Evolutionary conservation across 2,329 filamentous ascomycete species (phyloP).

Genomic region (Pyricularia sp.): DNA sequence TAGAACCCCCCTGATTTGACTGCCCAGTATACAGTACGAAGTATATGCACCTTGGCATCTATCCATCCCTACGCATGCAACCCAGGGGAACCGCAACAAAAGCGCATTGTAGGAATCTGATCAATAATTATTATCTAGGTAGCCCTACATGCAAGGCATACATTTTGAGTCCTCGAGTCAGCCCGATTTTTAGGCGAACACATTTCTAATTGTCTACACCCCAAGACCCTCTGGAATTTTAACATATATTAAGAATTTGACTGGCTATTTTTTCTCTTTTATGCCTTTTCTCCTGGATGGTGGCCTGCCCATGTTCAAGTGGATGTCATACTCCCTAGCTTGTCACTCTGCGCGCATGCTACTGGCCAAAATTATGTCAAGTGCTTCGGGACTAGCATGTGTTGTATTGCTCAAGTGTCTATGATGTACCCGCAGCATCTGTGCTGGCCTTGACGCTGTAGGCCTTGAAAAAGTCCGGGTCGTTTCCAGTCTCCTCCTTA

Average conservation of each 20-base stretch:
- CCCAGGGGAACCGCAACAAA: neutral
- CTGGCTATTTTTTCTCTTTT: neutral
- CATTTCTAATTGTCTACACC: neutral
- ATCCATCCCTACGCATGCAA: neutral
- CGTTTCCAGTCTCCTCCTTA: conserved; percentile 82
- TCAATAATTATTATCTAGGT: neutral
- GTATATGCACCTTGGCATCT: neutral
- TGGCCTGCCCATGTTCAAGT: neutral
- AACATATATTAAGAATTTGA: neutral
- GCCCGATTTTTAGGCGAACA: neutral
- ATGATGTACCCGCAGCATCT: conserved; percentile 2
- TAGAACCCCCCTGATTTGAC: neutral
- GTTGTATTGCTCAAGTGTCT: neutral
- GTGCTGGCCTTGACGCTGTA: conserved; percentile 46
- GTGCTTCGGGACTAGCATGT: neutral
- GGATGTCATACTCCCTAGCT: neutral
- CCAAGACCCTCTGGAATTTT: neutral
- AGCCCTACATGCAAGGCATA: neutral
- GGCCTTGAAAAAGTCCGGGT: conserved; percentile 72
- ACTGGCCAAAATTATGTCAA: neutral
- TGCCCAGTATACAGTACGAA: neutral
- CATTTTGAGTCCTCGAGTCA: neutral
- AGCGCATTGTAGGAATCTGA: neutral
- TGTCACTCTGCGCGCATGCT: neutral
- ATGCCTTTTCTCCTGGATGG: neutral